Percentiles rank a stretch among this genome's conserved stretches.
Conservation (phyloP, 495 filamentous ascomycete genomes). For the Penicillium taxi region DNA sequence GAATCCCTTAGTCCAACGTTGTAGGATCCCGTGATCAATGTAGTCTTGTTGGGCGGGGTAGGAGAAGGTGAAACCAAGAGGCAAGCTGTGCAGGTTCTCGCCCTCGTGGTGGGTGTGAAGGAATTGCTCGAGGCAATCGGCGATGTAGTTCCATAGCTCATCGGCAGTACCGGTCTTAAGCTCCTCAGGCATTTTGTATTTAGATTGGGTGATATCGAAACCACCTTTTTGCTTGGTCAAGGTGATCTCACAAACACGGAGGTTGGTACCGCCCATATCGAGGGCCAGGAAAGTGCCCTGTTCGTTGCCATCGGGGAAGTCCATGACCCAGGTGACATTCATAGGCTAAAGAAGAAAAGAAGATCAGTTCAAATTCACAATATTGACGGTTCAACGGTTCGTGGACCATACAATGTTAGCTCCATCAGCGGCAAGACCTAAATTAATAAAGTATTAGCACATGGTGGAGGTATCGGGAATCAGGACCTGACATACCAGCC, state of each 20-base stretch:
- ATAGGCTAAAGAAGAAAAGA: constrained; percentile 62
- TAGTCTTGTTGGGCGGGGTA: constrained; percentile 95
- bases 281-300: constrained; percentile 86
- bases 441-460: constrained; percentile 9
- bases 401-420: constrained; percentile 74
- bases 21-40: constrained; percentile 90
- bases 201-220: constrained; percentile 98
- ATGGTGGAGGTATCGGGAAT: not conserved
- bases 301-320: constrained; percentile 82
- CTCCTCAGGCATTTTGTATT: constrained; percentile 95
- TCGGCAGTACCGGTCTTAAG: constrained; percentile 84
- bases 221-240: constrained; percentile 85
- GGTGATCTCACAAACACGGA: constrained; percentile 94
- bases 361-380: not conserved
- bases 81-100: constrained; percentile 51
- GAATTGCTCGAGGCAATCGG: constrained; percentile 94
- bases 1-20: constrained; percentile 98
- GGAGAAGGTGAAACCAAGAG: constrained; percentile 96
- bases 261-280: constrained; percentile 97
- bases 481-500: constrained; percentile 54
- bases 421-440: constrained; percentile 77
- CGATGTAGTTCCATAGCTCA: constrained; percentile 96
- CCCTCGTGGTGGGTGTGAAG: constrained; percentile 84
- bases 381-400: not conserved
- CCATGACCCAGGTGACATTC: constrained; percentile 98